Evolutionary conservation across 148 eudicot species (phyloP), one percentile per base, ranked within the genome.

Genomic region (Limonium bicolor): DNA sequence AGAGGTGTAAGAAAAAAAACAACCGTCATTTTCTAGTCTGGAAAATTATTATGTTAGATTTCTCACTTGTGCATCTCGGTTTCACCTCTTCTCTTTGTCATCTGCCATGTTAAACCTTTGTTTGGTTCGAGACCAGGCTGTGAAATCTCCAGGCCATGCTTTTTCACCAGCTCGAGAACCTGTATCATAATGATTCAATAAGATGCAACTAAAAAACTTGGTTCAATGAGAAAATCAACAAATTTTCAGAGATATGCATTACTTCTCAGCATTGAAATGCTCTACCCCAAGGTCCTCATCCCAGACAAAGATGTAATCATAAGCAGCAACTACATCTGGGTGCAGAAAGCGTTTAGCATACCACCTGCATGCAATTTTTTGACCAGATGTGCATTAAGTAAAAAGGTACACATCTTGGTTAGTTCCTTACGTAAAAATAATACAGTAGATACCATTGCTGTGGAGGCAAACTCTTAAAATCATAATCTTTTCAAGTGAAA

Each of bases 21-120:
- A n/a, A n/a, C n/a, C n/a, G n/a, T n/a, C n/a, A n/a, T n/a, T n/a
- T n/a, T n/a, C n/a, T n/a, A n/a, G n/a, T n/a, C n/a, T n/a, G n/a
- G n/a, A n/a, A n/a, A n/a, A n/a, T n/a, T n/a, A n/a, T n/a, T n/a
- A n/a, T n/a, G n/a, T 27, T 26, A 10, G 11, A 5, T 4, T 13
- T 14, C 69, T 64, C 63, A 87, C 96, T 79, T 82, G 77, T 87
- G 96, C 43, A 87, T 94, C 73, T 82, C 96, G 50, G 62, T 65
- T 39, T 54, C 74, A 36, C 65, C 72, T 62, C 74, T 70, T 41
- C 51, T 69, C 74, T 57, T 69, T 3, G 96, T 87, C 96, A 87
- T 82, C 71, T 69, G 64, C 96, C 96, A 87, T 45, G 90, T 79
- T 20, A 73, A 66, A 9, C 78, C 80, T 51, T 69, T 69, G 42